Percentiles rank a stretch among this genome's conserved stretches.
Conservation (phyloP, 1,284 basidiomycete genomes). For the Peniophora sp. region DNA sequence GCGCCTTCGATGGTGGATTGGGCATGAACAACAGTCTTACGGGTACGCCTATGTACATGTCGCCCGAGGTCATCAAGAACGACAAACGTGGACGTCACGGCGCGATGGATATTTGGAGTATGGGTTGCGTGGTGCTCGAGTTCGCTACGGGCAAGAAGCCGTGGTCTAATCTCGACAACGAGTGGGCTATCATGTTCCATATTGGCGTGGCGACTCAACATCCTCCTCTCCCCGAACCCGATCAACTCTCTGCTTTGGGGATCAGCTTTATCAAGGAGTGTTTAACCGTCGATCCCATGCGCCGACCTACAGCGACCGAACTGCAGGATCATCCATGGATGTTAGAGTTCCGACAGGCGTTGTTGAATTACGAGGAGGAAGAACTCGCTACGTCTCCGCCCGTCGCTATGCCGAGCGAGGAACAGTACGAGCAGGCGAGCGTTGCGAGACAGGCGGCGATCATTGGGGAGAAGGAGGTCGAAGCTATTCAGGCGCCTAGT, state of each 20-base stretch:
- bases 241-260: conserved; percentile 83
- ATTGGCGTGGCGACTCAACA: conserved; percentile 97
- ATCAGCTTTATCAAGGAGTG: conserved; percentile 95
- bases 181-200: conserved; percentile 99
- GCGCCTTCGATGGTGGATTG: conserved; percentile 28
- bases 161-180: conserved; percentile 98
- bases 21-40: conserved; percentile 82
- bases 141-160: conserved; percentile 95
- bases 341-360: conserved; percentile 64
- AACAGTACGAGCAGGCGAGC: conserved; percentile 40
- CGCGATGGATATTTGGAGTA: conserved; percentile 98
- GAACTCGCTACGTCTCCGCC: conserved; percentile 48
- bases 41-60: conserved; percentile 99
- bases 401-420: conserved; percentile 35
- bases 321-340: conserved; percentile 92
- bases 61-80: conserved; percentile 96
- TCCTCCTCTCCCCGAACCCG: conserved; percentile 88
- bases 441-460: conserved; percentile 50
- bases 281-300: conserved; percentile 81
- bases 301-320: conserved; percentile 81
- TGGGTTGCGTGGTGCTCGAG: conserved; percentile 96
- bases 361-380: conserved; percentile 59
- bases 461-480: conserved; percentile 53
- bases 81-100: conserved; percentile 81
- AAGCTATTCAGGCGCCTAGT: conserved; percentile 30